Evolutionary conservation across 306 rosid genomes (phyloP).

Genomic region (Pyrus betulifolia): DNA sequence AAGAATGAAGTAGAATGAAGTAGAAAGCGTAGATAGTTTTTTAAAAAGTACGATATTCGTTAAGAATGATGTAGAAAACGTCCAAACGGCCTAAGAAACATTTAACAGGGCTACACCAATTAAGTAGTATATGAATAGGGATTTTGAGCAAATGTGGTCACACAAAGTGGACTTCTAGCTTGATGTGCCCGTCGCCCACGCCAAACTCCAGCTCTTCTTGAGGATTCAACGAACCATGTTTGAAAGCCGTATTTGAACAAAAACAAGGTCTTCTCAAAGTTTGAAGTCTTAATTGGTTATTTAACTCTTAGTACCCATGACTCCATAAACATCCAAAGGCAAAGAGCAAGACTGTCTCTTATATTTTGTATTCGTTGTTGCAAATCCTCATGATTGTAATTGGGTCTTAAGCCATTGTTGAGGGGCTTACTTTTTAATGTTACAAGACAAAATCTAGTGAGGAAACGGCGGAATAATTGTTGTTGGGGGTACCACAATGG

Average conservation of each 20-base stretch:
- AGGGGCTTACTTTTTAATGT: constrained; percentile 11
- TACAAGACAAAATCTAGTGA: constrained; percentile 24
- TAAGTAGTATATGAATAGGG: no score
- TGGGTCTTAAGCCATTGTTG: constrained; percentile 20
- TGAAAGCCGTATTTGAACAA: constrained; percentile 14
- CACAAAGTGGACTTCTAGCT: constrained; percentile 11
- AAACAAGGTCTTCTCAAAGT: constrained; percentile 10
- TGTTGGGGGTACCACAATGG: constrained; percentile 18
- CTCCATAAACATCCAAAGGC: constrained; percentile 2
- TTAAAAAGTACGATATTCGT: no score
- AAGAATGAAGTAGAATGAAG: no score
- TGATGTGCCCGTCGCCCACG: constrained; percentile 21
- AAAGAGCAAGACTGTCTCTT: constrained; percentile 8
- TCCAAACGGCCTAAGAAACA: no score
- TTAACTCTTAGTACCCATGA: constrained; percentile 1
- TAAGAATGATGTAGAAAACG: no score
- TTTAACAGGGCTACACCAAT: no score
- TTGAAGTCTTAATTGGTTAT: not conserved
- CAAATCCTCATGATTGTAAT: constrained; percentile 20
- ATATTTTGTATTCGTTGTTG: constrained; percentile 13
- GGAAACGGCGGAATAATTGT: constrained; percentile 55
- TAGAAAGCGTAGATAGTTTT: no score
- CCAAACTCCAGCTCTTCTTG: constrained; percentile 1
- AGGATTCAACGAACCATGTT: constrained; percentile 13
- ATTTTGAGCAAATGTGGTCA: not conserved